Conservation (phyloP, 371 early-diverging fungal species). For the Rhizopus sp. region DNA sequence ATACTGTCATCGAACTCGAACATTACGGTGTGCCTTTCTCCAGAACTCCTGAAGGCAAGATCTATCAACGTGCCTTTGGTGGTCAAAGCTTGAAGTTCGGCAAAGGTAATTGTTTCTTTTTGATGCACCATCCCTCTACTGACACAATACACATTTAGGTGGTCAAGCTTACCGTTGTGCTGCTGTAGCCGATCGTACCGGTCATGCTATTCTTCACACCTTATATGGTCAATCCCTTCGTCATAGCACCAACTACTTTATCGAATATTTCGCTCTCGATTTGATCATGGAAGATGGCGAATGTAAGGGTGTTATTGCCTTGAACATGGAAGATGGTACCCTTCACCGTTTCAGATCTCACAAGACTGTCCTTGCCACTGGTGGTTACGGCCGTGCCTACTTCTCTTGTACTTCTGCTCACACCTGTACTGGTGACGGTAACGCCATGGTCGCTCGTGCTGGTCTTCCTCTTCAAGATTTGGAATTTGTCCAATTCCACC, state of each 20-base stretch:
- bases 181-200: conserved; percentile 98
- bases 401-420: conserved; percentile 98
- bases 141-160: conserved; percentile 42
- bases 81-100: conserved; percentile 95
- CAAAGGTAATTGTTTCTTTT: conserved; percentile 43
- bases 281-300: conserved; percentile 97
- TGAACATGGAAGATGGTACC: conserved; percentile 97
- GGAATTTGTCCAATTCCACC: conserved; percentile 98
- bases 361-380: conserved; percentile 97
- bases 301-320: conserved; percentile 95
- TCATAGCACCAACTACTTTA: conserved; percentile 95
- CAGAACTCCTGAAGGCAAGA: conserved; percentile 94
- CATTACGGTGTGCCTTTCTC: conserved; percentile 98
- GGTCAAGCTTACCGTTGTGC: conserved; percentile 98
- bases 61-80: conserved; percentile 98
- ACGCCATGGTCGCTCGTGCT: conserved; percentile 92
- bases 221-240: conserved; percentile 96
- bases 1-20: conserved; percentile 95
- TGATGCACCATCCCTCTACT: no score
- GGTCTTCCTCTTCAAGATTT: conserved; percentile 94
- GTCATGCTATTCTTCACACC: conserved; percentile 96
- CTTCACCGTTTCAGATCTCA: conserved; percentile 97
- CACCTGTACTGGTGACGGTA: conserved; percentile 98
- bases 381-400: conserved; percentile 98
- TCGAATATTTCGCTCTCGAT: conserved; percentile 98